Conservation (phyloP, 192 early-diverging fungal genomes). For the Coemansia sp. region DNA sequence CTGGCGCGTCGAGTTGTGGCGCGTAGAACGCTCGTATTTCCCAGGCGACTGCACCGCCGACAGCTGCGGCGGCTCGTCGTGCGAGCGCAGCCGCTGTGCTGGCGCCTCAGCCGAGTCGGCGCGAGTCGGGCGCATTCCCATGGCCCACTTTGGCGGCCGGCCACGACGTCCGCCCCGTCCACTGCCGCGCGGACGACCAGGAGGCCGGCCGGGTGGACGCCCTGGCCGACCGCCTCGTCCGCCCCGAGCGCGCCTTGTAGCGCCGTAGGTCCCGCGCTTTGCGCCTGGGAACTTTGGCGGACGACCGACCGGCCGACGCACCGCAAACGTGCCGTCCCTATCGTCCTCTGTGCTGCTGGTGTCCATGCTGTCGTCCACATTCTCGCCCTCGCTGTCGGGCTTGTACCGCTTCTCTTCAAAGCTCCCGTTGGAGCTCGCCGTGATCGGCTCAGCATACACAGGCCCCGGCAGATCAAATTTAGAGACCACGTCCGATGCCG, state of each 20-base stretch:
- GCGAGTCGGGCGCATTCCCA: neutral
- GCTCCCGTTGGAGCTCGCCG: neutral
- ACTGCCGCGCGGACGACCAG: conserved; percentile 1
- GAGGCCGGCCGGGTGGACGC: too few species aligned
- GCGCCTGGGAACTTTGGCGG: conserved; percentile 11
- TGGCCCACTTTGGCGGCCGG: conserved; percentile 7
- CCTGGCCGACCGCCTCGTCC: conserved; percentile 8
- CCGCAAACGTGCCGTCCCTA: conserved; percentile 1
- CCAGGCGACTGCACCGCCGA: neutral
- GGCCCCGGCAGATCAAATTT: neutral
- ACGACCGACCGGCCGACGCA: neutral
- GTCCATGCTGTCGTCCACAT: neutral
- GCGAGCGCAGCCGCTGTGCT: neutral
- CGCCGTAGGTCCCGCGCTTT: neutral
- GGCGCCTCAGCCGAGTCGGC: neutral
- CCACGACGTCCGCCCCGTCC: conserved; percentile 13
- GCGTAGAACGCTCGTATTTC: neutral
- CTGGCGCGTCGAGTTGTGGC: neutral
- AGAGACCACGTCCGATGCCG: neutral
- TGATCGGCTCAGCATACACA: neutral
- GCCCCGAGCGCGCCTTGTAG: neutral
- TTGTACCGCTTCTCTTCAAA: neutral
- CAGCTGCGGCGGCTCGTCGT: neutral
- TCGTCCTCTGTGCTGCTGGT: conserved; percentile 14
- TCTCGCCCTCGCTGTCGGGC: conserved; percentile 11